These are phyloP conservation scores for Euphrasia arctica DNA, from an alignment of 305 asterid species.

Conservation along the genomic window DNA sequence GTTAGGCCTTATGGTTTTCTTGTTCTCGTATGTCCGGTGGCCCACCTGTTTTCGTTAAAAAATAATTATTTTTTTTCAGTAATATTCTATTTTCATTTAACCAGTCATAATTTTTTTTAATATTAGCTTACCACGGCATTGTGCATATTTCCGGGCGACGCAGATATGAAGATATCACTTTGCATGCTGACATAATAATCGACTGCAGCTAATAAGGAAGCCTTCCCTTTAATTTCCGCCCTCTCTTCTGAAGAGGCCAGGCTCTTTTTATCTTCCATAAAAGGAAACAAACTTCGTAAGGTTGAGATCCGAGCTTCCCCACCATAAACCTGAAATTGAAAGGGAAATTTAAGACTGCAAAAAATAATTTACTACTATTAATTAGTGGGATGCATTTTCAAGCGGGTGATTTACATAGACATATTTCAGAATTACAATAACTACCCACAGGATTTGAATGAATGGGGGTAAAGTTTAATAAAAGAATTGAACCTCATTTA, in stretches of 20 bases:
- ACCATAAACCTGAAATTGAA: conserved; percentile 70
- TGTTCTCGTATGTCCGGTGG: conserved; percentile 78
- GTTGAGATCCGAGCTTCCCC: conserved; percentile 95
- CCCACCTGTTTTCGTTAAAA: conserved; percentile 56
- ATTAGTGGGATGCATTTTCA: background rate
- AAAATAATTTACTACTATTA: background rate
- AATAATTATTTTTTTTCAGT: too few species aligned
- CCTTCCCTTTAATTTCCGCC: too few species aligned
- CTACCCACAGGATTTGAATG: too few species aligned
- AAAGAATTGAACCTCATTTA: too few species aligned
- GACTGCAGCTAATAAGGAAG: too few species aligned
- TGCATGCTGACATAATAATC: too few species aligned
- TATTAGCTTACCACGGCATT: conserved; percentile 77
- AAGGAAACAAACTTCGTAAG: conserved; percentile 73
- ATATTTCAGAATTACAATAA: too few species aligned
- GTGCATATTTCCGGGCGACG: conserved; percentile 59
- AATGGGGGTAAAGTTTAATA: too few species aligned
- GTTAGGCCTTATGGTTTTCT: conserved; percentile 84
- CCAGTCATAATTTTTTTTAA: background rate
- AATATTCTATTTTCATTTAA: too few species aligned
- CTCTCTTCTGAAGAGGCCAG: conserved; percentile 60
- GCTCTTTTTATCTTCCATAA: conserved; percentile 94
- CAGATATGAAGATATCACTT: too few species aligned
- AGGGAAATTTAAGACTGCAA: conserved; percentile 3
- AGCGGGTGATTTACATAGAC: background rate